A percentile compares a stretch with the other conserved stretches of the same genome.
These are phyloP conservation scores for Blastomyces emzantsi DNA, from an alignment of 2,329 filamentous ascomycete genomes.

Conservation along the genomic window DNA sequence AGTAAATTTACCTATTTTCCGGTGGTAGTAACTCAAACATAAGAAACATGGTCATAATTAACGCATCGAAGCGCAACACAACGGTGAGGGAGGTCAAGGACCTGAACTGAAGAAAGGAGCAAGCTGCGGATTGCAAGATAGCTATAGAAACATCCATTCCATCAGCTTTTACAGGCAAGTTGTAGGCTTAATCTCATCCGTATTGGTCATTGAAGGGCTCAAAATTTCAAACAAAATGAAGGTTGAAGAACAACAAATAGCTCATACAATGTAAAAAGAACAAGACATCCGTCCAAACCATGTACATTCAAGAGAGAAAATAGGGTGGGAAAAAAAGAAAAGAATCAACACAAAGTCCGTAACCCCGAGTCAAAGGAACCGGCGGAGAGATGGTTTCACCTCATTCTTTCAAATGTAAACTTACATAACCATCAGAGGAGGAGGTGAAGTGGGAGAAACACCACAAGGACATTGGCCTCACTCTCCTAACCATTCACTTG, in stretches of 20 bases:
- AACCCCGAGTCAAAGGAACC: too few species aligned
- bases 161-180: background rate
- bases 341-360: too few species aligned
- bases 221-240: slow-evolving; percentile 4
- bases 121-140: background rate
- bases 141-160: background rate
- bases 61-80: background rate
- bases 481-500: background rate
- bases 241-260: background rate
- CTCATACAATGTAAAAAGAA: background rate
- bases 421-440: background rate
- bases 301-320: background rate
- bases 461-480: background rate
- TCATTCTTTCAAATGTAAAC: background rate
- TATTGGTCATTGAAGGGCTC: background rate
- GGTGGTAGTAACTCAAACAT: background rate
- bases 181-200: background rate
- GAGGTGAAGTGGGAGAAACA: background rate
- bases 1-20: too few species aligned
- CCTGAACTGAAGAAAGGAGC: too few species aligned
- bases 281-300: background rate
- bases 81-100: background rate
- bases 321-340: too few species aligned
- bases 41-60: too few species aligned
- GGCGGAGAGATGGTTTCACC: background rate